phyloP scores from a whole-genome alignment of 140 eudicot genomes.

The Flaveria floridana region DNA sequence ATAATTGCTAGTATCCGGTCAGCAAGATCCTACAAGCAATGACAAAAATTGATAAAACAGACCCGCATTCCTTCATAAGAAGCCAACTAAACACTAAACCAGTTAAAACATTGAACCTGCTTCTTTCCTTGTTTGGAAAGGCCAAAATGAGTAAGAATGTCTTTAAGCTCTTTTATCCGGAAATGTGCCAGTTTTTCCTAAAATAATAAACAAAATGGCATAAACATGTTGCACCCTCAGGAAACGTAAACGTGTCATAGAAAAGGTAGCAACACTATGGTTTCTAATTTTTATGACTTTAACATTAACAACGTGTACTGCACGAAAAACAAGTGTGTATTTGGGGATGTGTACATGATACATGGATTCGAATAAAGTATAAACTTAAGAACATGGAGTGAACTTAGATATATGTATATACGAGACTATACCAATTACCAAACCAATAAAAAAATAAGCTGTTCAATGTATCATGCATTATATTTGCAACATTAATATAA shows the following conservation, averaged over 20 bases:
- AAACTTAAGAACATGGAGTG: not conserved
- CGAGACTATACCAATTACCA: not conserved
- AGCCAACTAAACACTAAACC: conserved; percentile 10
- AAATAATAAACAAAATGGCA: conserved; percentile 20
- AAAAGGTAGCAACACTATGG: conserved; percentile 11
- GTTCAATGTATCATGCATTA: conserved; percentile 2
- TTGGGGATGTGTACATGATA: not conserved
- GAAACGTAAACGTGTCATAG: conserved; percentile 18
- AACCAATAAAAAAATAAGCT: conserved; percentile 3
- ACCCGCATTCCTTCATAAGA: not conserved
- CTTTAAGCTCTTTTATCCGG: conserved; percentile 94
- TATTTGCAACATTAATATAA: not conserved
- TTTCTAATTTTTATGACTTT: not conserved
- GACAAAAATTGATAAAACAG: conserved; percentile 13
- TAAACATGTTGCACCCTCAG: conserved; percentile 8
- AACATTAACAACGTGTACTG: not conserved
- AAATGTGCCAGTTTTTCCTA: conserved; percentile 86
- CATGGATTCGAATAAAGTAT: conserved; percentile 3
- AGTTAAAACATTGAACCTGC: conserved; percentile 56
- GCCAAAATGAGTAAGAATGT: conserved; percentile 80
- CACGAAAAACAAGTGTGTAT: not conserved
- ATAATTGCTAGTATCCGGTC: conserved; percentile 78
- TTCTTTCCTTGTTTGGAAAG: conserved; percentile 98
- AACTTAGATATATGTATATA: not conserved
- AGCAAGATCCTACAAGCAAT: conserved; percentile 74